Conservation (phyloP, 306 rosid genomes). For the Crataegus laevigata region DNA sequence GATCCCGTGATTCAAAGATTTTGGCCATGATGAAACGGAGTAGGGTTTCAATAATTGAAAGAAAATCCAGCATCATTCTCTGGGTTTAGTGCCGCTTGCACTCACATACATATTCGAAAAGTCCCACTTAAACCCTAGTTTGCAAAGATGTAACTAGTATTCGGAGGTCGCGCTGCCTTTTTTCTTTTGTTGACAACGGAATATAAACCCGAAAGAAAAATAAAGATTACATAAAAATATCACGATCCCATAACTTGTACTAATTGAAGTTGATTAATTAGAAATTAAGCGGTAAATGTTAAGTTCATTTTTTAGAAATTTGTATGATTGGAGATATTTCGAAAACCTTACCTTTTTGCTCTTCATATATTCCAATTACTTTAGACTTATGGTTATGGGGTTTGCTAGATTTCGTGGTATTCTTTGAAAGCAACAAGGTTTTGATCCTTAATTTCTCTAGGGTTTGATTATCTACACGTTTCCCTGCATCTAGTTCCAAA, state of each 20-base stretch:
- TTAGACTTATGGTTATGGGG: background rate
- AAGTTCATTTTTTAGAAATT: background rate
- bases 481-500: background rate
- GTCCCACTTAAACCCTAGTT: background rate
- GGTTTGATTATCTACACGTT: background rate
- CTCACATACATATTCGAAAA: background rate
- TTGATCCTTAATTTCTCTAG: background rate
- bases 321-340: background rate
- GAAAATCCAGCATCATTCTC: background rate
- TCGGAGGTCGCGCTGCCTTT: too few relatives aligned
- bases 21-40: background rate
- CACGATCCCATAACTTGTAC: background rate
- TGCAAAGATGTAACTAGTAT: background rate
- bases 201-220: background rate
- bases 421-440: background rate
- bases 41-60: background rate
- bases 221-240: too few relatives aligned
- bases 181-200: too few relatives aligned
- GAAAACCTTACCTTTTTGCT: background rate
- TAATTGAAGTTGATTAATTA: background rate
- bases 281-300: background rate
- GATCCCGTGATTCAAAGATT: background rate
- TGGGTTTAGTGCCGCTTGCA: constrained; percentile 4
- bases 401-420: background rate
- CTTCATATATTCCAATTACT: background rate